Conservation (phyloP, 2,329 filamentous ascomycete species). For the Beauveria sp. region DNA sequence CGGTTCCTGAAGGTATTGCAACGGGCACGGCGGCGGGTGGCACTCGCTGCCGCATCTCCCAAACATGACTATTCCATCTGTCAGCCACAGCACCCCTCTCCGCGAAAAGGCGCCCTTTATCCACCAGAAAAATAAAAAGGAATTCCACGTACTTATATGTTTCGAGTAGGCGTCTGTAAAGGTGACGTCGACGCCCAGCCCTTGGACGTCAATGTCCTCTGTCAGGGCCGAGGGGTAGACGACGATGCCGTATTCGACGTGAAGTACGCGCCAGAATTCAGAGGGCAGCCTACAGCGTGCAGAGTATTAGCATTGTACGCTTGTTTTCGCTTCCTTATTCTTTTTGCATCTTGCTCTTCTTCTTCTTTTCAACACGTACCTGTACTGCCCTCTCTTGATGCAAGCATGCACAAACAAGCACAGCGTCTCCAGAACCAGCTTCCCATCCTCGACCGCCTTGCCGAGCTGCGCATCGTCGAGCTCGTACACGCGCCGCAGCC, state of each 20-base stretch:
- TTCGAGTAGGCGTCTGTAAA: slow-evolving; percentile 30
- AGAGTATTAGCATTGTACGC: too few relatives aligned
- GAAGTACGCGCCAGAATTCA: slow-evolving; percentile 31
- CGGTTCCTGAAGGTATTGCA: slow-evolving; percentile 30
- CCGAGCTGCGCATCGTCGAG: slow-evolving; percentile 27
- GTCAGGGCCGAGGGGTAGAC: slow-evolving; percentile 32
- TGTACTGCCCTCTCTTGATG: slow-evolving; percentile 29
- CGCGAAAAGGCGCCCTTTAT: too few relatives aligned
- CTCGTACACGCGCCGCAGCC: slow-evolving; percentile 24
- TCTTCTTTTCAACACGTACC: slow-evolving; percentile 17
- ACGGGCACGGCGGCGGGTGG: slow-evolving; percentile 28
- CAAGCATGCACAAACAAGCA: slow-evolving; percentile 33
- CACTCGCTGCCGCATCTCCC: slow-evolving; percentile 19
- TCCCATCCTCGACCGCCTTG: slow-evolving; percentile 24
- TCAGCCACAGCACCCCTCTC: not conserved
- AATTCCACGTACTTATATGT: slow-evolving; percentile 25
- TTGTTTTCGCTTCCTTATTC: not conserved
- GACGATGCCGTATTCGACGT: slow-evolving; percentile 32
- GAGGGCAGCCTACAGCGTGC: slow-evolving; percentile 23
- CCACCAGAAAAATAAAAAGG: not conserved
- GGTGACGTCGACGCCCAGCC: slow-evolving; percentile 25
- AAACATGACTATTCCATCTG: slow-evolving; percentile 26
- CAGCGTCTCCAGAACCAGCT: slow-evolving; percentile 29
- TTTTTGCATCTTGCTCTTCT: not conserved
- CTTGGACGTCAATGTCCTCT: slow-evolving; percentile 26